Conservation (phyloP, 106 monocot species). For the Hemerocallis citrina region DNA sequence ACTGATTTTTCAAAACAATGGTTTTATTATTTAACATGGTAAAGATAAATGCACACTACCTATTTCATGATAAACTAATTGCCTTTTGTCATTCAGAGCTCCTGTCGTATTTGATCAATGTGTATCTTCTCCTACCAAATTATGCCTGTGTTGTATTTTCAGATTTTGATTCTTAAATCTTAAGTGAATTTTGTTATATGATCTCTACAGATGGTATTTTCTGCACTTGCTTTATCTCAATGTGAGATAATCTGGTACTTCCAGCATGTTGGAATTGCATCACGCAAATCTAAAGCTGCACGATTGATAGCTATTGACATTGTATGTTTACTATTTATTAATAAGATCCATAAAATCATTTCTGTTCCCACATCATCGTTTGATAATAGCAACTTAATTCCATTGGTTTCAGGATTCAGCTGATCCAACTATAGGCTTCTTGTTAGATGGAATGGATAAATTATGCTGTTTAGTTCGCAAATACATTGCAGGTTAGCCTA, state of each 20-base stretch:
- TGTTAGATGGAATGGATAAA: slow-evolving; percentile 91
- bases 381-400: background rate
- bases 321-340: slow-evolving; percentile 37
- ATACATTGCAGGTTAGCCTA: slow-evolving; percentile 71
- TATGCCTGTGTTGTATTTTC: too few species aligned
- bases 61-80: too few species aligned
- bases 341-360: background rate
- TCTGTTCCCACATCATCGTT: background rate
- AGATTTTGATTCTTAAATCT: background rate
- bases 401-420: slow-evolving; percentile 62
- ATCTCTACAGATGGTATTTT: slow-evolving; percentile 91
- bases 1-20: too few species aligned
- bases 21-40: too few species aligned
- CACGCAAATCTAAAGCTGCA: slow-evolving; percentile 55
- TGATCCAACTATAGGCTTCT: slow-evolving; percentile 91
- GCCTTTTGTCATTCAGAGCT: too few species aligned
- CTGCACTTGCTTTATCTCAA: slow-evolving; percentile 93
- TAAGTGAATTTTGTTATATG: slow-evolving; percentile 2
- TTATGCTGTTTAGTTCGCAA: slow-evolving; percentile 90
- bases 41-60: too few species aligned
- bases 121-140: too few species aligned
- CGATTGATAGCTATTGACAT: slow-evolving; percentile 53
- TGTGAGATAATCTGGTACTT: slow-evolving; percentile 93
- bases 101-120: too few species aligned
- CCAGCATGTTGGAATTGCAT: slow-evolving; percentile 75